Base-by-base conservation (phyloP, 768 basidiomycete genomes). In the Suillus sp. region DNA sequence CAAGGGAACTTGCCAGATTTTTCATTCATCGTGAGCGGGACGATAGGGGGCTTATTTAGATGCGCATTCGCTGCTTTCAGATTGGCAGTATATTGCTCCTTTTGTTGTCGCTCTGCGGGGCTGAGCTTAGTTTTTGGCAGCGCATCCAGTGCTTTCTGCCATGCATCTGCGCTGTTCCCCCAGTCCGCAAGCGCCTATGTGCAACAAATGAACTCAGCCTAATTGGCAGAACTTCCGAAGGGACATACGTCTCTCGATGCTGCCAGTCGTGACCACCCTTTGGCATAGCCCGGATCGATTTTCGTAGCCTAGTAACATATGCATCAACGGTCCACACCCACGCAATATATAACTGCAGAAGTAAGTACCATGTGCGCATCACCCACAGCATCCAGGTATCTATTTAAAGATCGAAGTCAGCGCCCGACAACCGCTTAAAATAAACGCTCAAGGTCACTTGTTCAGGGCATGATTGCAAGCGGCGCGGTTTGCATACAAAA, bases 401-500 rank as follows among this genome's bases (percentile, higher is more conserved):
- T 64, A 54, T 47, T 35, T 45, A 42, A 16, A 38, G 20, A 56
- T 40, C 16, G 3, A 40, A 35, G 7, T 63, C 35, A 22, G 32
- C n/a, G 11, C 14, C 35, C 13, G 13, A 8, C 16, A 4, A 40
- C 27, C 4, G 27, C 13, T 37, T 13, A 51, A n/a, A 45, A 45
- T 35, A 20, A 48, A 30, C 22, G 22, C 34, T 42, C 18, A 25
- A 45, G 27, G 3, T 47, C 40, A 80, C 80, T 72, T 74, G 62
- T 77, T 76, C 70, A 81, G 65, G 1, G 70, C 72, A 38, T 79
- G 62, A 42, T 69, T 69, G 58, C 75, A 75, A n/a, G 81, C 82
- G 3, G 82, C 80, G 18, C 81, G 78, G 67, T 83, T 84, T 27
- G 78, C 75, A 64, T 78, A 81, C 20, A 82, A 69, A 5, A 83